Evolutionary conservation across 2,329 filamentous ascomycete species (phyloP).

Genomic region (Daldinia sp.): DNA sequence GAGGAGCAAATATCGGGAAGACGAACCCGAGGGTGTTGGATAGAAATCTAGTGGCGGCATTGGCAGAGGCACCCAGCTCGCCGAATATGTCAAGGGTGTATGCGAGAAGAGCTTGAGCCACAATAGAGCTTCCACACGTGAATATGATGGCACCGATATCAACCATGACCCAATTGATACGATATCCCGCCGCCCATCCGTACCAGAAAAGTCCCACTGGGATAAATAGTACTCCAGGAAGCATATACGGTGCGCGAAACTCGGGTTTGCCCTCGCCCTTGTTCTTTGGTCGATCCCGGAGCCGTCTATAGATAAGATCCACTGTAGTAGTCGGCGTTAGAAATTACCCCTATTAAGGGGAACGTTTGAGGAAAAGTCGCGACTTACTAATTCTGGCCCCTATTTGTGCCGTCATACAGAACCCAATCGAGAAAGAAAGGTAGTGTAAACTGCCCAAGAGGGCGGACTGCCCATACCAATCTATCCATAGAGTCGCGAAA

Average conservation of each 20-base stretch:
- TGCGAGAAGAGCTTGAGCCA: conserved; percentile 61
- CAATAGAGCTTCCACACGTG: conserved; percentile 60
- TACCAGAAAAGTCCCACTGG: conserved; percentile 63
- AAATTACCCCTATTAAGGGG: background rate
- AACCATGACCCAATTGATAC: conserved; percentile 64
- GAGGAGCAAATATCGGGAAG: conserved; percentile 63
- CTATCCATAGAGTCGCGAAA: conserved; percentile 58
- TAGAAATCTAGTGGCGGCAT: conserved; percentile 62
- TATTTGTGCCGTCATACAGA: conserved; percentile 48
- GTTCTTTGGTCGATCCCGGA: conserved; percentile 28
- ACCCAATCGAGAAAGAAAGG: conserved; percentile 58
- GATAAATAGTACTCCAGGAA: conserved; percentile 59
- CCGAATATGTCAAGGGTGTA: conserved; percentile 63
- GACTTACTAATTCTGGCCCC: conserved; percentile 46
- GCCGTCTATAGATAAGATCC: conserved; percentile 49
- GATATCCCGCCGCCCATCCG: conserved; percentile 63
- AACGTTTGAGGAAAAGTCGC: background rate
- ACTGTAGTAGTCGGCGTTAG: conserved; percentile 31
- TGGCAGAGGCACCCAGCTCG: conserved; percentile 48
- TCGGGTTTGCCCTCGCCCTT: conserved; percentile 51
- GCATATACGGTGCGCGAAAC: conserved; percentile 61
- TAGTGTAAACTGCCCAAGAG: conserved; percentile 58
- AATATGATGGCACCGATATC: conserved; percentile 66
- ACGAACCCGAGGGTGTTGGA: conserved; percentile 62
- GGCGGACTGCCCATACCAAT: conserved; percentile 55